Evolutionary conservation across 352 stramenopile genomes (phyloP), one percentile per base, ranked within the genome.

Genomic region (Discostella stelligera): DNA sequence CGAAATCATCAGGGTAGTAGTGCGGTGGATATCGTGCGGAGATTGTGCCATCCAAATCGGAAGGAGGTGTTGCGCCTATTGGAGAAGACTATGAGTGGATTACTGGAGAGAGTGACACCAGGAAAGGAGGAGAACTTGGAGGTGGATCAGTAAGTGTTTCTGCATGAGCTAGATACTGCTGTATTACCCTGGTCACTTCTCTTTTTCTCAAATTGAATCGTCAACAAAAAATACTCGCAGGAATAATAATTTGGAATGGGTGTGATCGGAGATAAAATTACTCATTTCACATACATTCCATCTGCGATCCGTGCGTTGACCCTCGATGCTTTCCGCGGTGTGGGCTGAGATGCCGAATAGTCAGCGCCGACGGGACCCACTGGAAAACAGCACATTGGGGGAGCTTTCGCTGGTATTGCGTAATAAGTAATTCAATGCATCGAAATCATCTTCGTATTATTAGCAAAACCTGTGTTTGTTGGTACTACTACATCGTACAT

Each of bases 1-100:
- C 75, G 81, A 25, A 93, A 91, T 71, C 58, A 85, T 61, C 83
- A 90, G 58, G 85, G 85, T 20, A 87, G 71, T 73, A 69, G 81
- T 55, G 77, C 87, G 11, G 60, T 80, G 10, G 87, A 93, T 81
- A 90, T 93, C 62, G 71, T 79, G 2, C 83, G 77, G 37, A 74
- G 85, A 50, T 74, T 93, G 13, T 69, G 73, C 21, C 85, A 93
- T 67, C 52, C 80, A 3, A 91, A 91, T 77, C 62, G 82, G 25
- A 79, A 68, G 52, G 59, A 75, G 21, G 74, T 88, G 2, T 25
- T 92, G 55, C 54, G 21, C 2, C 27, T 88, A 30, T 66, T 91
- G 44, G 67, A 80, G 23, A 54, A 62, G 1, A 83, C 66, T 20
- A 88, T 66, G 71, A 79, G 81, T 52, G 16, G 71, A 39, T 60